These are phyloP conservation scores for Myriosclerotinia scirpicola DNA, from an alignment of 2,329 filamentous ascomycete species.

Conservation along the genomic window DNA sequence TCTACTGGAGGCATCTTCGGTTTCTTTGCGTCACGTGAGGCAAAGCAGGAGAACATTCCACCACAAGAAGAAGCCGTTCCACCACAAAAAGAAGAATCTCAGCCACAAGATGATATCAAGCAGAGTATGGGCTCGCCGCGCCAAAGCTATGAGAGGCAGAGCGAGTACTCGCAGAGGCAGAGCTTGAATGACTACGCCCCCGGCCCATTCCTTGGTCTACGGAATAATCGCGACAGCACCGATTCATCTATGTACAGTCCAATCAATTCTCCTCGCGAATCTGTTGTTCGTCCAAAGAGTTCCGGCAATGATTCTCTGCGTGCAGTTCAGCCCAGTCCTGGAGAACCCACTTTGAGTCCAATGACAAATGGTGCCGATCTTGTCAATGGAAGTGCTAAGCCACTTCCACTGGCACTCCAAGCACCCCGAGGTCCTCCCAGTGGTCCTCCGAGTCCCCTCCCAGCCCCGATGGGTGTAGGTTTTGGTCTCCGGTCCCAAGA, in stretches of 20 bases:
- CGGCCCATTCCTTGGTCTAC: constrained; percentile 58
- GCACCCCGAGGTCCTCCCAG: constrained; percentile 19
- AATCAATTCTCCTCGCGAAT: constrained; percentile 65
- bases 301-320: not conserved
- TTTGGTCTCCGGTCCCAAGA: constrained; percentile 47
- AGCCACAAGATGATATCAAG: not conserved
- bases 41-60: constrained; percentile 37
- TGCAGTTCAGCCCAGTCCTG: not conserved
- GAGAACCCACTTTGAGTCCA: not conserved
- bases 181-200: constrained; percentile 31
- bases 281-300: constrained; percentile 34
- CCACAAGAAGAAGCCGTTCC: constrained; percentile 4
- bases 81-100: not conserved
- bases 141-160: constrained; percentile 11
- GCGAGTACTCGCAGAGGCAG: not conserved
- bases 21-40: constrained; percentile 61
- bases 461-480: constrained; percentile 41
- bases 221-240: constrained; percentile 57
- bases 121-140: constrained; percentile 1
- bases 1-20: constrained; percentile 41
- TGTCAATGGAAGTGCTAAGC: constrained; percentile 39
- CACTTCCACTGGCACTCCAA: constrained; percentile 22
- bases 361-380: constrained; percentile 14
- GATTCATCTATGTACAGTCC: constrained; percentile 76
- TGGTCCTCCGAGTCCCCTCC: constrained; percentile 16